These are phyloP conservation scores for Populus pruinosa DNA, from an alignment of 345 rosid species.

Conservation along the genomic window DNA sequence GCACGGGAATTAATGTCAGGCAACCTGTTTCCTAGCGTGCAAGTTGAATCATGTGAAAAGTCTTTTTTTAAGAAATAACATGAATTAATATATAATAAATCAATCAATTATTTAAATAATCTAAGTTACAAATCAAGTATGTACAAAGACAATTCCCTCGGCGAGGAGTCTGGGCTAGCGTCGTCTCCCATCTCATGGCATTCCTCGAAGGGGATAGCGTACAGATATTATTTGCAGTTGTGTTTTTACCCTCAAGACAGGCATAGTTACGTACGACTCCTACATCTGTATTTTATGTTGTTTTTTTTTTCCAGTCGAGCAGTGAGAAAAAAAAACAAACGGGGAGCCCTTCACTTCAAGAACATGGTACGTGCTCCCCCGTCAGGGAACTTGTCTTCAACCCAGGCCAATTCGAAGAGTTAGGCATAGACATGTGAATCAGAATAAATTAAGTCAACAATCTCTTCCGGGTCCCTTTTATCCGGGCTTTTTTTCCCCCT, in stretches of 20 bases:
- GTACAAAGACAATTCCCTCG: neutral
- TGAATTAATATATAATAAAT: too few species aligned
- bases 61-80: too few species aligned
- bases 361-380: neutral
- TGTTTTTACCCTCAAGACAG: neutral
- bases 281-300: too few species aligned
- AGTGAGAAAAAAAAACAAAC: too few species aligned
- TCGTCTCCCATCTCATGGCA: neutral
- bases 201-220: neutral
- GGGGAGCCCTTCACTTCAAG: neutral
- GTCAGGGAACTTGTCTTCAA: neutral
- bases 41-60: too few species aligned
- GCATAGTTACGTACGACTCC: too few species aligned
- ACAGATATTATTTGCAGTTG: neutral
- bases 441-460: constrained; percentile 3
- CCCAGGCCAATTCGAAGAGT: neutral
- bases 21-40: too few species aligned
- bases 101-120: too few species aligned
- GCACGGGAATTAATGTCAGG: too few species aligned
- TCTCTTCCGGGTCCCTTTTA: neutral
- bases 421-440: neutral
- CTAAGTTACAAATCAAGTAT: too few species aligned
- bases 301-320: too few species aligned
- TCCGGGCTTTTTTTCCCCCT: too few species aligned
- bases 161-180: neutral